Conservation (phyloP, 164 flowering plant species). For the Cinnamomum chago region DNA sequence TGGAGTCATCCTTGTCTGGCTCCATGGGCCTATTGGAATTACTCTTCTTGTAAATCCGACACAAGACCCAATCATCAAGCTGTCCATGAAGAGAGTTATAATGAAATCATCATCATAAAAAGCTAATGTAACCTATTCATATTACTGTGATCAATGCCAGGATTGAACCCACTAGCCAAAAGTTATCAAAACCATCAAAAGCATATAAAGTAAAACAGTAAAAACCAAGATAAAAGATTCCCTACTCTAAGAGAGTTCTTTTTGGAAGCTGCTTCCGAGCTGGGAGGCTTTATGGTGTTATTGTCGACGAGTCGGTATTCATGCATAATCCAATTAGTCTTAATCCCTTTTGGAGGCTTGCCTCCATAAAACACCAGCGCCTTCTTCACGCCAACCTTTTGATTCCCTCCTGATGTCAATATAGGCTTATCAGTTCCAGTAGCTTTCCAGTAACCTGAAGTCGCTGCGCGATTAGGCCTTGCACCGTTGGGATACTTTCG, state of each 20-base stretch:
- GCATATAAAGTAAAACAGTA: no score
- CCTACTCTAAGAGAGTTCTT: conserved; percentile 72
- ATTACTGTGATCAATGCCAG: no score
- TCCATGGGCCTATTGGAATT: conserved; percentile 47
- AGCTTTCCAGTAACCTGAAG: conserved; percentile 94
- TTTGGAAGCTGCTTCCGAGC: conserved; percentile 37
- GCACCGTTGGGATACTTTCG: conserved; percentile 91
- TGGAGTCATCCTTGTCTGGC: conserved; percentile 45
- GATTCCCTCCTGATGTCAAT: conserved; percentile 52
- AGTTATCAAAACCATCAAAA: no score
- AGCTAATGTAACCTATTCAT: no score
- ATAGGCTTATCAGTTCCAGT: conserved; percentile 96
- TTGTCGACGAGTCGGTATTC: conserved; percentile 53
- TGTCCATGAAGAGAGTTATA: conserved; percentile 13
- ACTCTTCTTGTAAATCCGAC: conserved; percentile 93
- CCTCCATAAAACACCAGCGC: conserved; percentile 90
- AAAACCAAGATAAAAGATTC: no score
- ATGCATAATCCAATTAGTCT: conserved; percentile 95
- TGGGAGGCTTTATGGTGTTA: conserved; percentile 37
- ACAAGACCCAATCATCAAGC: conserved; percentile 96
- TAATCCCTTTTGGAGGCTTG: conserved; percentile 78
- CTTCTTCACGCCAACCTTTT: conserved; percentile 83
- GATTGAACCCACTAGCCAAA: no score
- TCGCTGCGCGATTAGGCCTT: conserved; percentile 82
- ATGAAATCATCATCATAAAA: no score